Conservation (phyloP, 768 basidiomycete species). For the Saitozyma podzolica region DNA sequence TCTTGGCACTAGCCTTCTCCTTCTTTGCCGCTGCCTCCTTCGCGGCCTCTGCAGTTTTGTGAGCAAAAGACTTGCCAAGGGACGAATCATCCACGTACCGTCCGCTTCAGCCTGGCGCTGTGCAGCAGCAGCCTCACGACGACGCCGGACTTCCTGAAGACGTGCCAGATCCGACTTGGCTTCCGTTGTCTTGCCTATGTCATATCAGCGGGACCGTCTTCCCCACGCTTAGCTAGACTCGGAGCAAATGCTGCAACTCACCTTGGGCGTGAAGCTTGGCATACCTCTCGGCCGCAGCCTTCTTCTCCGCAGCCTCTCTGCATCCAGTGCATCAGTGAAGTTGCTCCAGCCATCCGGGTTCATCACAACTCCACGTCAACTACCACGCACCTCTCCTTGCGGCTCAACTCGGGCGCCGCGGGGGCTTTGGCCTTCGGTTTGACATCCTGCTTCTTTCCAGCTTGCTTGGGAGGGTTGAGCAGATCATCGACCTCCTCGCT, state of each 20-base stretch:
- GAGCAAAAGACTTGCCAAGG: constrained; percentile 1
- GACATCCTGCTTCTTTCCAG: constrained; percentile 22
- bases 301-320: constrained; percentile 89
- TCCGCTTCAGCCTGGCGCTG: constrained; percentile 86
- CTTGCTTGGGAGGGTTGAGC: constrained; percentile 17
- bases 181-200: constrained; percentile 82
- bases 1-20: constrained; percentile 18
- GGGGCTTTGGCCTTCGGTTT: constrained; percentile 24
- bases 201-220: constrained; percentile 50
- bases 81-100: constrained; percentile 57
- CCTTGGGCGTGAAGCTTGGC: constrained; percentile 69
- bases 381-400: constrained; percentile 49
- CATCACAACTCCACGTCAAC: not conserved
- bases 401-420: constrained; percentile 31
- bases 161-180: constrained; percentile 85
- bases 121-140: constrained; percentile 82
- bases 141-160: constrained; percentile 78
- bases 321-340: constrained; percentile 58
- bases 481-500: constrained; percentile 21
- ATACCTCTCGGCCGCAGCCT: constrained; percentile 82
- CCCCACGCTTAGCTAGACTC: not conserved
- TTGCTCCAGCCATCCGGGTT: not conserved
- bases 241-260: constrained; percentile 16
- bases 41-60: constrained; percentile 34
- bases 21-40: constrained; percentile 45